Evolutionary conservation across 768 basidiomycete genomes (phyloP).

Genomic region (Phylloporus arenicola): DNA sequence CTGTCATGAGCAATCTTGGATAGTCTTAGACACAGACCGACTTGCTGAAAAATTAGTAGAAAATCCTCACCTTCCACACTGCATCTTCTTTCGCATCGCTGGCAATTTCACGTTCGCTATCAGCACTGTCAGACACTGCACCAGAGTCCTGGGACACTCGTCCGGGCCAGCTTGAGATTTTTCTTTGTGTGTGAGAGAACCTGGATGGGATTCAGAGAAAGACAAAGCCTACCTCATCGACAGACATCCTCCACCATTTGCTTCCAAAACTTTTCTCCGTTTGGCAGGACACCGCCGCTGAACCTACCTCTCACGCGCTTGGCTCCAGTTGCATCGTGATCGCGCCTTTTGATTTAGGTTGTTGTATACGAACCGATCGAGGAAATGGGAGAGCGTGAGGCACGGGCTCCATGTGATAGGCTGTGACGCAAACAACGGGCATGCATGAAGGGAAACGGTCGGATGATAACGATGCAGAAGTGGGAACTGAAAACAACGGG

Average conservation of each 20-base stretch:
- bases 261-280: slow-evolving; percentile 71
- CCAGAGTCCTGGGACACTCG: too few species aligned
- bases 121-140: too few species aligned
- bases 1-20: too few species aligned
- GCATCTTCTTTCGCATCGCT: too few species aligned
- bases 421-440: slow-evolving; percentile 66
- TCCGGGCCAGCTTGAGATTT: too few species aligned
- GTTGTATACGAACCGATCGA: slow-evolving; percentile 96
- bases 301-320: slow-evolving; percentile 65
- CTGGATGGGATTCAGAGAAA: too few species aligned
- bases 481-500: slow-evolving; percentile 47
- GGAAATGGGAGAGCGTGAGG: slow-evolving; percentile 90
- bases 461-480: slow-evolving; percentile 88
- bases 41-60: too few species aligned
- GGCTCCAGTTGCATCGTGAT: slow-evolving; percentile 91
- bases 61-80: too few species aligned
- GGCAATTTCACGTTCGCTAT: too few species aligned
- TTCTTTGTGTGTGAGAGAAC: too few species aligned
- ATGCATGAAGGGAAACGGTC: slow-evolving; percentile 78
- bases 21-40: too few species aligned
- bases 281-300: slow-evolving; percentile 47
- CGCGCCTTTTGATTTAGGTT: slow-evolving; percentile 74
- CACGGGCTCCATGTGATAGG: slow-evolving; percentile 81
- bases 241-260: slow-evolving; percentile 62
- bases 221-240: too few species aligned